These are phyloP conservation scores for Bondarzewia mesenterica DNA, from an alignment of 1,284 basidiomycete genomes.

Conservation along the genomic window DNA sequence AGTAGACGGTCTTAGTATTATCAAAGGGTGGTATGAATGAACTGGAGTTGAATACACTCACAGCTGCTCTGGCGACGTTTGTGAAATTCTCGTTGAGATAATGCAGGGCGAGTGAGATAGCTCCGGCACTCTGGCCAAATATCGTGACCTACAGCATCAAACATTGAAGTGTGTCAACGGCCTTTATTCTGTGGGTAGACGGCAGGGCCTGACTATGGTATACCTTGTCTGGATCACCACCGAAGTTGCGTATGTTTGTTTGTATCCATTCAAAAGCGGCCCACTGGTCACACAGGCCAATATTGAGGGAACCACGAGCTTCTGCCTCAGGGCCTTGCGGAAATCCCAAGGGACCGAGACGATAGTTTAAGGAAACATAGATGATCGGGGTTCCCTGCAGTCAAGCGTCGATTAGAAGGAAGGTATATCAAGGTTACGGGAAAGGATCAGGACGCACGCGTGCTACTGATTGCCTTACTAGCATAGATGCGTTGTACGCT, in stretches of 20 bases:
- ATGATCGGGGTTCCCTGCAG: slow-evolving; percentile 41
- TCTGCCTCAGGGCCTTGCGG: slow-evolving; percentile 38
- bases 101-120: slow-evolving; percentile 34
- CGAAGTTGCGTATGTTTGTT: slow-evolving; percentile 36
- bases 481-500: slow-evolving; percentile 30
- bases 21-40: not conserved
- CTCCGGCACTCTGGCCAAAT: slow-evolving; percentile 47
- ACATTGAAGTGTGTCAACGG: too few species aligned
- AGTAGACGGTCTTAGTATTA: not conserved
- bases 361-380: slow-evolving; percentile 51
- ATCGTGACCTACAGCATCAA: slow-evolving; percentile 33
- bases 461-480: slow-evolving; percentile 36
- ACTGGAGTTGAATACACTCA: slow-evolving; percentile 17
- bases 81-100: slow-evolving; percentile 31
- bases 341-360: slow-evolving; percentile 41
- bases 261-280: slow-evolving; percentile 40
- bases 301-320: slow-evolving; percentile 30
- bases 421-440: too few species aligned
- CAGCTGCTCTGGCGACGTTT: slow-evolving; percentile 33
- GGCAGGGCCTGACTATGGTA: too few species aligned
- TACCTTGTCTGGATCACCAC: slow-evolving; percentile 39
- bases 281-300: slow-evolving; percentile 37
- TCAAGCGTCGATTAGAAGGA: not conserved
- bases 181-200: too few species aligned
- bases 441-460: slow-evolving; percentile 27